Percentiles rank a stretch among this genome's conserved stretches.
Conservation (phyloP, 2,329 filamentous ascomycete species). For the Pseudogymnoascus sp. region DNA sequence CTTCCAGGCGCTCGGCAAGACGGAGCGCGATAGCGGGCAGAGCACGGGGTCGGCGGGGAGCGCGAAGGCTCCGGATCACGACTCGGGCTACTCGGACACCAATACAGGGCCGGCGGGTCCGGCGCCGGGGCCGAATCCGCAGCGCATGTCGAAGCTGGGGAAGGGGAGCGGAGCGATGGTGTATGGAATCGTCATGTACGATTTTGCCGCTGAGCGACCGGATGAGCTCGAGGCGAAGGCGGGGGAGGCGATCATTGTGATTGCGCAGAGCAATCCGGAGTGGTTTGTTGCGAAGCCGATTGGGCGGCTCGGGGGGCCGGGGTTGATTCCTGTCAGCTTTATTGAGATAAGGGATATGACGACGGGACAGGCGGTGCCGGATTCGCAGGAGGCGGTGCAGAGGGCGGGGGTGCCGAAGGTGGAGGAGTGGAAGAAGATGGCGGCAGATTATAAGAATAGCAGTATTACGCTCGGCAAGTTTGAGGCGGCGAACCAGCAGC, state of each 20-base stretch:
- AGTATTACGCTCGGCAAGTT: constrained; percentile 95
- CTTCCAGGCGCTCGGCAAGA: constrained; percentile 88
- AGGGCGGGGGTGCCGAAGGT: constrained; percentile 88
- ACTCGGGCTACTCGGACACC: constrained; percentile 77
- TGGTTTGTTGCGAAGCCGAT: constrained; percentile 99
- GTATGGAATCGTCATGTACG: constrained; percentile 93
- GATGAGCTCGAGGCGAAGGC: constrained; percentile 94
- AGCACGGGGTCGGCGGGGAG: constrained; percentile 49
- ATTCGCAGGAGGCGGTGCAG: constrained; percentile 77
- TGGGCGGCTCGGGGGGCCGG: constrained; percentile 86
- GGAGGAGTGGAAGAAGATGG: constrained; percentile 99
- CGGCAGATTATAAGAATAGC: constrained; percentile 97
- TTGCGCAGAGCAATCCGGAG: constrained; percentile 95
- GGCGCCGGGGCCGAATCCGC: constrained; percentile 25
- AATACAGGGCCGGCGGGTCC: constrained; percentile 28
- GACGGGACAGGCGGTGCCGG: constrained; percentile 70
- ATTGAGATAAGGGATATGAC: constrained; percentile 94
- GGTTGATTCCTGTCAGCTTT: constrained; percentile 91
- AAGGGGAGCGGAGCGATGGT: constrained; percentile 78
- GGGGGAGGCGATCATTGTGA: constrained; percentile 95
- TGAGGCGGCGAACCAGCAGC: constrained; percentile 44
- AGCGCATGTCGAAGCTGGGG: constrained; percentile 30
- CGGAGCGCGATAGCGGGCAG: constrained; percentile 77
- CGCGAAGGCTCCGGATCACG: constrained; percentile 64
- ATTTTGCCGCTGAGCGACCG: constrained; percentile 90